phyloP scores from a whole-genome alignment of 176 grass and related monocot species.

The Aegilops longissima region DNA sequence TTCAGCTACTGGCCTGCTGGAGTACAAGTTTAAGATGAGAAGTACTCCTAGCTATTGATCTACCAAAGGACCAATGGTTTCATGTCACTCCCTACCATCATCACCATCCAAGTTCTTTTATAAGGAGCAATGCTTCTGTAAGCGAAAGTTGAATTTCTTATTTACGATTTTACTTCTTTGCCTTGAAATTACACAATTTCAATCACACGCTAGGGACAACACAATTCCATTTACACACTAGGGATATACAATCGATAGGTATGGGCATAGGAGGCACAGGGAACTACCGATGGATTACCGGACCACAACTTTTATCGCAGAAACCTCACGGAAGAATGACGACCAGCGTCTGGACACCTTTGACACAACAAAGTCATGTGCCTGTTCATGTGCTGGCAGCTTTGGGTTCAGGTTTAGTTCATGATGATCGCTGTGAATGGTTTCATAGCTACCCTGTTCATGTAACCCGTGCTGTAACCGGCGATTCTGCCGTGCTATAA shows the following conservation, averaged over 20 bases:
- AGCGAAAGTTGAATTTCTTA: background rate
- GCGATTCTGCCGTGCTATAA: no score
- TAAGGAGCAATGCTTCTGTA: background rate
- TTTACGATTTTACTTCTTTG: background rate
- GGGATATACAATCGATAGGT: background rate
- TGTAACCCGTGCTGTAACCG: no score
- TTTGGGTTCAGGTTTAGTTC: no score
- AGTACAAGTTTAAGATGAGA: background rate
- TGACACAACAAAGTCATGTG: no score
- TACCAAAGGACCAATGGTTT: background rate
- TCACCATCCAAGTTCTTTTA: background rate
- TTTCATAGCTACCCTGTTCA: no score
- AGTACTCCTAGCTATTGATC: background rate
- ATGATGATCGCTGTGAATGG: no score
- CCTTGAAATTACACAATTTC: background rate
- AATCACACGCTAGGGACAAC: no score
- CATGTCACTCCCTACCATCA: background rate
- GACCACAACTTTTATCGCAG: background rate
- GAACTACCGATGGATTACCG: background rate
- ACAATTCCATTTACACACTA: background rate
- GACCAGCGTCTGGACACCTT: no score
- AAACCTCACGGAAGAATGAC: no score
- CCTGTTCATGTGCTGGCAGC: no score
- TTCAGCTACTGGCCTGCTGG: background rate
- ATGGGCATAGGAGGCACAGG: background rate